Evolutionary conservation across 176 grass and related monocot genomes (phyloP).

Genomic region (Paspalum vaginatum): DNA sequence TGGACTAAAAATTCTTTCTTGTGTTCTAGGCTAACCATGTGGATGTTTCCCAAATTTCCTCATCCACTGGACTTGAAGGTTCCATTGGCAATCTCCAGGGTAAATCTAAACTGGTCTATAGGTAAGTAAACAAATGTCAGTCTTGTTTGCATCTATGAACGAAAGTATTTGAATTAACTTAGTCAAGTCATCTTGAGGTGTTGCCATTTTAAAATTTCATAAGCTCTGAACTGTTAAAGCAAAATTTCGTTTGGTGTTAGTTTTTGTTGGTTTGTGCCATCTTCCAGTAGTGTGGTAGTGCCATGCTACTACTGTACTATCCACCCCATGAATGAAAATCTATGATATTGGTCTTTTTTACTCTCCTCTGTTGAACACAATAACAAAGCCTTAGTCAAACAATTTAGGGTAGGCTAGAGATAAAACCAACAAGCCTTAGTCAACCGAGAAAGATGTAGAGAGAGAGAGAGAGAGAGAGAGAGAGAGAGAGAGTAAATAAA

Average conservation of each 20-base stretch:
- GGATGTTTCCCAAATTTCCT: slow-evolving; percentile 37
- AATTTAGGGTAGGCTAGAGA: not conserved
- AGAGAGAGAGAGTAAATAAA: not conserved
- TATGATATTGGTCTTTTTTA: slow-evolving; percentile 5
- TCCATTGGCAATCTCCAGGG: slow-evolving; percentile 20
- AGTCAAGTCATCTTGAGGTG: not conserved
- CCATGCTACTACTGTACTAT: not conserved
- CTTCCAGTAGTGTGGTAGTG: not conserved
- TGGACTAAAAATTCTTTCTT: slow-evolving; percentile 35
- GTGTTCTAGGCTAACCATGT: slow-evolving; percentile 40
- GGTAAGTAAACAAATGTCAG: slow-evolving; percentile 37
- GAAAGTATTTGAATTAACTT: slow-evolving; percentile 21
- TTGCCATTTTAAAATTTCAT: not conserved
- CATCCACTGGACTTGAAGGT: slow-evolving; percentile 44
- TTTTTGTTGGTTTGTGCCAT: slow-evolving; percentile 12
- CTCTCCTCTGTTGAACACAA: not conserved
- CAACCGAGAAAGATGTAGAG: not conserved
- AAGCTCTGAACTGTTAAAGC: not conserved
- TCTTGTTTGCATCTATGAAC: not conserved
- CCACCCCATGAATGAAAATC: not conserved
- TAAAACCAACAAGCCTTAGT: not conserved
- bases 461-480: too few relatives aligned
- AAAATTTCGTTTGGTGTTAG: not conserved
- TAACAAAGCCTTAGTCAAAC: not conserved
- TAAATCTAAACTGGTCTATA: slow-evolving; percentile 51